Evolutionary conservation across 352 stramenopile genomes (phyloP).

Genomic region (Globisporangium nunn): DNA sequence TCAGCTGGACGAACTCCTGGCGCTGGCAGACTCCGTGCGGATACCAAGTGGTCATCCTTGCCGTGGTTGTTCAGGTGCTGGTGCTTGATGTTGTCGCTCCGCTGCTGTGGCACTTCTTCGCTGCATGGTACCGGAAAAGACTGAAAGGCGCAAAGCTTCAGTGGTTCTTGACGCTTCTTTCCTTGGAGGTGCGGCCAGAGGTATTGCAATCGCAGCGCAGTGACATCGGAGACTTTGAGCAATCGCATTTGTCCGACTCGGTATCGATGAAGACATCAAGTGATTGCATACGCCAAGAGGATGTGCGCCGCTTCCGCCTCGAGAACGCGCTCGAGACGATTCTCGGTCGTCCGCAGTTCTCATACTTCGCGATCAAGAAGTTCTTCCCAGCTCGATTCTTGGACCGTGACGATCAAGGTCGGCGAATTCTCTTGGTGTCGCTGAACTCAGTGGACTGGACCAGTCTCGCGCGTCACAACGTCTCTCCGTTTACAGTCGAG

Average conservation of each 20-base stretch:
- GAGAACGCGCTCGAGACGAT: slow-evolving; percentile 37
- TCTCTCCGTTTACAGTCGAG: slow-evolving; percentile 22
- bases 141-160: slow-evolving; percentile 25
- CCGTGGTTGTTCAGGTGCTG: slow-evolving; percentile 2
- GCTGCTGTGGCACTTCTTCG: slow-evolving; percentile 23
- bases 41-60: slow-evolving; percentile 3
- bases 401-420: slow-evolving; percentile 14
- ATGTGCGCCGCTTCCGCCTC: slow-evolving; percentile 22
- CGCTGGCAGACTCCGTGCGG: background rate
- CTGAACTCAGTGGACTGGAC: slow-evolving; percentile 15
- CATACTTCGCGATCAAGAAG: slow-evolving; percentile 30
- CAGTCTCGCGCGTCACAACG: slow-evolving; percentile 16
- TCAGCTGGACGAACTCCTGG: background rate
- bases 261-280: background rate
- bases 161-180: slow-evolving; percentile 30
- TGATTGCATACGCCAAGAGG: slow-evolving; percentile 3
- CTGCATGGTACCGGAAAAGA: slow-evolving; percentile 10
- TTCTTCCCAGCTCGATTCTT: slow-evolving; percentile 25
- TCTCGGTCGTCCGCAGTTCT: slow-evolving; percentile 20
- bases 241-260: background rate
- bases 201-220: background rate
- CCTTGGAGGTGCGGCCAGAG: slow-evolving; percentile 20
- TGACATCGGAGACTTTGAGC: background rate
- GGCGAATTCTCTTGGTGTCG: slow-evolving; percentile 20
- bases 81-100: slow-evolving; percentile 12